Percentiles rank a stretch among this genome's conserved stretches.
Conservation (phyloP, 257 asterid species). For the Scutellaria baicalensis region DNA sequence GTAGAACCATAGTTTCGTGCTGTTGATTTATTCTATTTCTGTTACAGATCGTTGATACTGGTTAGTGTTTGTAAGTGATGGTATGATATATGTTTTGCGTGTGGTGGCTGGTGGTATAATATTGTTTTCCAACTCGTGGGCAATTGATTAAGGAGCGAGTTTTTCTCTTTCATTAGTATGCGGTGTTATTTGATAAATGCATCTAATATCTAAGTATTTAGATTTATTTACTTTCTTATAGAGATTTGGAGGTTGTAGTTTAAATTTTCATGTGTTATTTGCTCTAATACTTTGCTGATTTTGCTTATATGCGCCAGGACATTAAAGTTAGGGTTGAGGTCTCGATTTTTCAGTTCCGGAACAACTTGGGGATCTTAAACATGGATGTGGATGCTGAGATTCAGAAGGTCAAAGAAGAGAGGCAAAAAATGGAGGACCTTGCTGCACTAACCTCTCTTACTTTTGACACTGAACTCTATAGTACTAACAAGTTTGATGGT, state of each 20-base stretch:
- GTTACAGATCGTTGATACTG: not conserved
- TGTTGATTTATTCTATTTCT: not conserved
- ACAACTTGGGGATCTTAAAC: not conserved
- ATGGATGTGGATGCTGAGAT: constrained; percentile 67
- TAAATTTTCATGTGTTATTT: not conserved
- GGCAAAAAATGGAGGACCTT: constrained; percentile 80
- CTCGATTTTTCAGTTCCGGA: not conserved
- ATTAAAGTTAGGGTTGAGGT: constrained; percentile 20
- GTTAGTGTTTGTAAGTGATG: not conserved
- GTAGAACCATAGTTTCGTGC: not conserved
- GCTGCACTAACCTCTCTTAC: constrained; percentile 68
- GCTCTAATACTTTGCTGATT: not conserved
- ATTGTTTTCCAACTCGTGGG: not conserved
- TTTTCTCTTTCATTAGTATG: not conserved
- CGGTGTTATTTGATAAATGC: not conserved
- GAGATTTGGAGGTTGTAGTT: not conserved
- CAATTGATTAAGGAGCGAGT: not conserved
- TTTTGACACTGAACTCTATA: constrained; percentile 70
- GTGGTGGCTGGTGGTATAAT: not conserved
- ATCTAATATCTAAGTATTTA: not conserved
- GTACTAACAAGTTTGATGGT: constrained; percentile 60
- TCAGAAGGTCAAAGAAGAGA: constrained; percentile 66
- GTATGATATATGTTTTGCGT: not conserved
- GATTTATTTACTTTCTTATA: not conserved
- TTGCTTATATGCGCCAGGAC: constrained; percentile 4